phyloP scores from a whole-genome alignment of 345 rosid genomes.

The Kandelia obovata region DNA sequence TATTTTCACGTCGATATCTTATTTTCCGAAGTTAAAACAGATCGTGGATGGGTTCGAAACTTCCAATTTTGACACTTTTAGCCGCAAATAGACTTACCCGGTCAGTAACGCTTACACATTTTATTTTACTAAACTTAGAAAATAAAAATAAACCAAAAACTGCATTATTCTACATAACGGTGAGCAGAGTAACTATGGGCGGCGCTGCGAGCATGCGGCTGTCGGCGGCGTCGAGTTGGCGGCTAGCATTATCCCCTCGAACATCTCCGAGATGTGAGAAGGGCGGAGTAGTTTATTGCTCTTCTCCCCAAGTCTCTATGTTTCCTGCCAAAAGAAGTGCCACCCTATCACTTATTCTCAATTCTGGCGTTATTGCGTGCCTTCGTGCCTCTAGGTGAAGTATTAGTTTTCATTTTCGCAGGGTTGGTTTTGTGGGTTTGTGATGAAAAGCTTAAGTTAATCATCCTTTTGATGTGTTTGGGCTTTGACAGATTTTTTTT shows the following conservation, averaged over 20 bases:
- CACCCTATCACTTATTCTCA: conserved; percentile 34
- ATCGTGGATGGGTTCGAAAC: no score
- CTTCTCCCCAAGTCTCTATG: conserved; percentile 10
- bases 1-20: no score
- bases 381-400: conserved; percentile 41
- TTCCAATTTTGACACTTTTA: no score
- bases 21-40: no score
- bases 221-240: not conserved
- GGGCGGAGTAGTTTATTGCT: not conserved
- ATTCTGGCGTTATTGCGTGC: conserved; percentile 55
- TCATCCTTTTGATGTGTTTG: not conserved
- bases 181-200: no score
- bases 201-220: no score
- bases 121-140: no score
- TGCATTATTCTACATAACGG: no score
- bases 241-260: not conserved
- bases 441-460: not conserved
- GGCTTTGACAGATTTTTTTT: not conserved
- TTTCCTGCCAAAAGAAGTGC: conserved; percentile 18
- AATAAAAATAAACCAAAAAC: no score
- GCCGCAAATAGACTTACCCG: no score
- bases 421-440: not conserved
- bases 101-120: no score
- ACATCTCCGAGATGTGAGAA: not conserved
- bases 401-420: not conserved